Evolutionary conservation across 2,329 filamentous ascomycete species (phyloP).

Genomic region (Cladophialophora chaetospira): DNA sequence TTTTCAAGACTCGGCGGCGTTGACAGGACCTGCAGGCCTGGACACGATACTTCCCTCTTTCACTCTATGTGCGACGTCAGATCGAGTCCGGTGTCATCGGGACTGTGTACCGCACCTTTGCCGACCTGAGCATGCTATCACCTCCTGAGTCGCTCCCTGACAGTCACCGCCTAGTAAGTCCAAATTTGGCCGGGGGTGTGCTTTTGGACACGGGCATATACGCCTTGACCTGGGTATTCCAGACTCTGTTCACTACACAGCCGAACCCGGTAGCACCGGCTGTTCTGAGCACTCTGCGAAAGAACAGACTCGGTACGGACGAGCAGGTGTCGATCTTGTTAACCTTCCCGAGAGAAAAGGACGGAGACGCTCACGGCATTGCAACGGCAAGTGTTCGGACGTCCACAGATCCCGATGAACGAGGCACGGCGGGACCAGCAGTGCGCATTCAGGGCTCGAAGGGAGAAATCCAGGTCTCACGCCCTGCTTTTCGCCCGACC

Average conservation of each 20-base stretch:
- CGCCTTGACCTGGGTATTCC: constrained; percentile 83
- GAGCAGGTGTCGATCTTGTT: constrained; percentile 33
- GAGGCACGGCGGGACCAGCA: constrained; percentile 26
- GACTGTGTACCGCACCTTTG: constrained; percentile 49
- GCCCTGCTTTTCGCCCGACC: constrained; percentile 33
- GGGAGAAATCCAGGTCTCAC: constrained; percentile 34
- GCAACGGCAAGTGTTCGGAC: constrained; percentile 33
- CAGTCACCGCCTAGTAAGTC: constrained; percentile 79
- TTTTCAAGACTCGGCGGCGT: too few relatives aligned
- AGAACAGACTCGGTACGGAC: constrained; percentile 31
- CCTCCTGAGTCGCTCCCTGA: constrained; percentile 4
- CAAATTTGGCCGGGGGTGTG: constrained; percentile 77
- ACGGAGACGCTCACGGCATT: constrained; percentile 52
- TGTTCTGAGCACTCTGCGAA: constrained; percentile 34
- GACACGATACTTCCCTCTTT: constrained; percentile 83
- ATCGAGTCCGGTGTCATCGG: constrained; percentile 58
- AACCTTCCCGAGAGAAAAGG: constrained; percentile 49
- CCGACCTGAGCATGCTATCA: constrained; percentile 47
- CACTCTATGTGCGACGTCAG: constrained; percentile 40
- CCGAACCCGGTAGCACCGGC: constrained; percentile 40
- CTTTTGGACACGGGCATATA: constrained; percentile 87
- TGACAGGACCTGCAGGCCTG: too few relatives aligned
- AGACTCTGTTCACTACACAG: constrained; percentile 61
- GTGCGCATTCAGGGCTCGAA: constrained; percentile 35
- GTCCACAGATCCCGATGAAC: constrained; percentile 29